A percentile compares a stretch with the other conserved stretches of the same genome.
Evolutionary conservation across 2,329 filamentous ascomycete genomes (phyloP).

Genomic region (Neophaeococcomyces aloes): DNA sequence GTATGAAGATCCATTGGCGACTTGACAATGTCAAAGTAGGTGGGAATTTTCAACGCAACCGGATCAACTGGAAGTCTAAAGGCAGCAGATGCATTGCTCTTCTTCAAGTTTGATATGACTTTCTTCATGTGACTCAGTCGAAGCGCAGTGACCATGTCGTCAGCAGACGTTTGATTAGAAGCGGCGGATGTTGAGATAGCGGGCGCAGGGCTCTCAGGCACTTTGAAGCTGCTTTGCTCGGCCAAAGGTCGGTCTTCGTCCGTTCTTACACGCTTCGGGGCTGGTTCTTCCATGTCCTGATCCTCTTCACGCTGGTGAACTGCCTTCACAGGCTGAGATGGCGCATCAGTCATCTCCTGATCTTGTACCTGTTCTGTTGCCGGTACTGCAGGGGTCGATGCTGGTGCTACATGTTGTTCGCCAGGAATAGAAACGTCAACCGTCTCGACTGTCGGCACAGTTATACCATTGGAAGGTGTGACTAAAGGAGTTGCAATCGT

Average conservation of each 20-base stretch:
- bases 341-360: slow-evolving; percentile 46
- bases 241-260: slow-evolving; percentile 36
- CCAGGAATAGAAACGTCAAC: slow-evolving; percentile 6
- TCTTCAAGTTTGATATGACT: slow-evolving; percentile 49
- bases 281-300: slow-evolving; percentile 46
- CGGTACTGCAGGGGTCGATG: slow-evolving; percentile 13
- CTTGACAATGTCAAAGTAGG: slow-evolving; percentile 60
- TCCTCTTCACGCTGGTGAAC: slow-evolving; percentile 72
- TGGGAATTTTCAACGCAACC: slow-evolving; percentile 64
- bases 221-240: slow-evolving; percentile 36
- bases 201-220: slow-evolving; percentile 32
- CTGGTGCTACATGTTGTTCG: slow-evolving; percentile 16
- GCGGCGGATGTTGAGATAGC: slow-evolving; percentile 23
- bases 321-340: slow-evolving; percentile 46
- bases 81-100: slow-evolving; percentile 66
- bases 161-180: slow-evolving; percentile 14
- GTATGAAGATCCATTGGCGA: slow-evolving; percentile 75
- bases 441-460: background rate
- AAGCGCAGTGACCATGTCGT: slow-evolving; percentile 16
- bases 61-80: slow-evolving; percentile 71
- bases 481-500: slow-evolving; percentile 21
- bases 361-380: slow-evolving; percentile 27
- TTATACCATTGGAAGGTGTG: background rate
- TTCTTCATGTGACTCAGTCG: slow-evolving; percentile 21
- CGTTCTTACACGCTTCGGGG: slow-evolving; percentile 71